Base-by-base conservation (phyloP, 148 eudicot species). In the Chenopodium album region DNA sequence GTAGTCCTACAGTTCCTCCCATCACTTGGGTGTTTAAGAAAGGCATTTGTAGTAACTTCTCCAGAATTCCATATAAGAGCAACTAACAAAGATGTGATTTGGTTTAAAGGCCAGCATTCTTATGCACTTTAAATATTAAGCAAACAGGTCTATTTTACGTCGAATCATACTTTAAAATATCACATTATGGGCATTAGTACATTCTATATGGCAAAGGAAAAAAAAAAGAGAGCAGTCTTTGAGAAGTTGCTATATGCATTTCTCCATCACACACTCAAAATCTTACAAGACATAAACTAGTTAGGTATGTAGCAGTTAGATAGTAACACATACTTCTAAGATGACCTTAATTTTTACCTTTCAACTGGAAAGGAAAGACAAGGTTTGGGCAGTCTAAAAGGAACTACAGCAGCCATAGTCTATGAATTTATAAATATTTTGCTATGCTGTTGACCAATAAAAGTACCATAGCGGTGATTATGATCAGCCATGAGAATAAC, bases 401-500 rank as follows among this genome's bases (percentile, higher is more conserved):
- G 62, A 20, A 20, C 66, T n/a, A 62, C 26, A 62, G 66, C 66
- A 59, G 17, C 7, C 22, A 59, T 75, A 26, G n/a, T 75, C 47
- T 50, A 75, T 56, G 66, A 2, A 75, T 52, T 56, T 46, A 76
- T 2, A 22, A n/a, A 76, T 54, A n/a, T 32, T 46, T 23, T 56
- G 78, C 78, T 76, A 76, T 54, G 65, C 14, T 56, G 56, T 47
- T 22, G 64, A 56, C 74, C 62, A 19, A 71, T 20, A 20, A 20
- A 71, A 70, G 52, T 52, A 32, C n/a, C 68, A 77, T 22, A 62
- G 22, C 5, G 31, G 14, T 29, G 26, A 14, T 48, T 19, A 29
- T 59, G 41, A 75, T 23, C 75, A 71, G 6, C 60, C 73, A 78
- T 64, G 71, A 34, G 22, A 63, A 54, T 26, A 59, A 71, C n/a